Evolutionary conservation across 257 asterid genomes (phyloP).

Genomic region (Fraxinus quadrangulata): DNA sequence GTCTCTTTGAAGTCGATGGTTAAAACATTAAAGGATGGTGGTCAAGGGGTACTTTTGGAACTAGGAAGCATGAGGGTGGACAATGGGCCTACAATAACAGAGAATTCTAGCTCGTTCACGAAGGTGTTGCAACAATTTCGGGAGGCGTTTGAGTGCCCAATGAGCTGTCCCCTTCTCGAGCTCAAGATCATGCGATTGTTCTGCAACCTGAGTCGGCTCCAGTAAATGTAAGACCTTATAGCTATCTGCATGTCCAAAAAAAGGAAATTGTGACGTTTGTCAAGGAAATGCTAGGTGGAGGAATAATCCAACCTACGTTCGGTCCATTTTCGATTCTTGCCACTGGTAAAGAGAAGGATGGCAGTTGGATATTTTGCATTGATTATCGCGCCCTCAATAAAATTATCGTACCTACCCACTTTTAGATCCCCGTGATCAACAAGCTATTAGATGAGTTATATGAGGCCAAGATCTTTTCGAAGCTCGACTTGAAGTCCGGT

Average conservation of each 20-base stretch:
- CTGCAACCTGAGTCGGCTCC: background rate
- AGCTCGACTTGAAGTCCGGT: background rate
- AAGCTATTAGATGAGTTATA: background rate
- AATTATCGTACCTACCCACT: background rate
- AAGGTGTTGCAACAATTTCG: background rate
- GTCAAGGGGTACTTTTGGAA: background rate
- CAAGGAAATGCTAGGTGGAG: background rate
- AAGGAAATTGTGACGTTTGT: background rate
- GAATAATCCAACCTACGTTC: too few species aligned
- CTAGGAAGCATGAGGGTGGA: background rate
- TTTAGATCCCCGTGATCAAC: background rate
- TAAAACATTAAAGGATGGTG: background rate
- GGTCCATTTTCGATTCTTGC: background rate
- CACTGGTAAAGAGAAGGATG: background rate
- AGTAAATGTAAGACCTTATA: background rate
- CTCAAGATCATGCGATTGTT: background rate
- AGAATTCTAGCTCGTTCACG: background rate
- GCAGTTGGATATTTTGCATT: background rate
- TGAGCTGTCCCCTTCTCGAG: background rate
- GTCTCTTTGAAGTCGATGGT: background rate
- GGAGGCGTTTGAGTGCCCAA: background rate
- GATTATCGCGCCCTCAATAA: background rate
- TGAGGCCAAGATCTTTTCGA: background rate
- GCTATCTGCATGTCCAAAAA: background rate
- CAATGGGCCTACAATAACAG: background rate